Percentiles rank a stretch among this genome's conserved stretches.
These are phyloP conservation scores for Penicillium soppii DNA, from an alignment of 495 filamentous ascomycete species.

Conservation along the genomic window DNA sequence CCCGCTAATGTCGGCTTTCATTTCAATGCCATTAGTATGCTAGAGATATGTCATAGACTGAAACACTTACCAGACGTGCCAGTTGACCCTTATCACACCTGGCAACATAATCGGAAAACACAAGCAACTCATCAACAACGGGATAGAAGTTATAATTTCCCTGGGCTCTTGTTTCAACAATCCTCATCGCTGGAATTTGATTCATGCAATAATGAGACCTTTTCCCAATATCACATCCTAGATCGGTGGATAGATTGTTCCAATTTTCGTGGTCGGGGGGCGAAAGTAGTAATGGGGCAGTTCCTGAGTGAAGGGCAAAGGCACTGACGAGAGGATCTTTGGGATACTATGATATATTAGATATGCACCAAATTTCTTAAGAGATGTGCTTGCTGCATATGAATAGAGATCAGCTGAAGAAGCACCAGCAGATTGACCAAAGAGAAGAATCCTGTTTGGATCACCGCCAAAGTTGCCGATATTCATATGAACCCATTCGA, in stretches of 20 bases:
- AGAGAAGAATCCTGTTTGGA: conserved; percentile 32
- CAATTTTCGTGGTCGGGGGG: background rate
- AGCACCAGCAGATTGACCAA: conserved; percentile 34
- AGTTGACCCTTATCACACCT: conserved; percentile 2
- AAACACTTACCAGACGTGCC: conserved; percentile 1
- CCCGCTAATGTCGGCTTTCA: conserved; percentile 4
- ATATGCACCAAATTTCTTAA: background rate
- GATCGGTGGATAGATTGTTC: background rate
- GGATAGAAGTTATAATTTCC: conserved; percentile 11
- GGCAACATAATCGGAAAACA: conserved; percentile 10
- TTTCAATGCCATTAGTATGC: background rate
- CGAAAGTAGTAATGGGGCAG: background rate
- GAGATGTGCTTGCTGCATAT: conserved; percentile 20
- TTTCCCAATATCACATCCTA: background rate
- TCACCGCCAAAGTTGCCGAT: conserved; percentile 40
- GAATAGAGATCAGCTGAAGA: conserved; percentile 26
- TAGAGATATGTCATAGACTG: background rate
- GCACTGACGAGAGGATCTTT: conserved; percentile 34
- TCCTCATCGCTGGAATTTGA: background rate
- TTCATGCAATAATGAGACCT: conserved; percentile 4
- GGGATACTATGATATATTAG: conserved; percentile 10
- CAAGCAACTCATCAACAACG: conserved; percentile 4
- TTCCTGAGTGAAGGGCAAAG: conserved; percentile 51
- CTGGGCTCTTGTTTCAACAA: background rate
- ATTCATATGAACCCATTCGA: conserved; percentile 37